Base-by-base conservation (phyloP, 257 asterid species). In the Solanum dulcamara region DNA sequence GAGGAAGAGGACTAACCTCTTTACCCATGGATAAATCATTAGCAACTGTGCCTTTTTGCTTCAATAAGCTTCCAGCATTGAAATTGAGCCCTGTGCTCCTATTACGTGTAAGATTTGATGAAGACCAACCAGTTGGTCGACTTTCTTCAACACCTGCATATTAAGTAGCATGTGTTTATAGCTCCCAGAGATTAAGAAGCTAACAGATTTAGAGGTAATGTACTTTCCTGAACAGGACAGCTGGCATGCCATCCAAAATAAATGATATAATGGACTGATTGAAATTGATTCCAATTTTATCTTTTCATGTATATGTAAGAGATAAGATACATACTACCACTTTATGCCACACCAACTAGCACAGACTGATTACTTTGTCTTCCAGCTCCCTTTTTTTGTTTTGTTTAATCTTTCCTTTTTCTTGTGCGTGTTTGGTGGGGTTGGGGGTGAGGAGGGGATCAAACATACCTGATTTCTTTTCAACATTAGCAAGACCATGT, bases 141-240 rank as follows among this genome's bases (percentile, higher is more conserved):
- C 93, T 92, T 68, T 91, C 97, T 57, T 93, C 98, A 77, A 88
- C 93, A 85, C 97, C 97, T 96, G 91, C 62, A 85, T 13, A 75
- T 81, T 48, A 88, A 84, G 83, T 17, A 35, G 22, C 44, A 37
- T 66, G 35, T 24, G 9, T 60, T 38, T 83, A n/a, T 40, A n/a
- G 11, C 57, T 13, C 57, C 22, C 32, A 77, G 74, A 28, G 22
- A 64, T 68, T 1, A 32, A 79, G 51, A 66, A 5, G 32, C 50
- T 11, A 67, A 30, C 44, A 14, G 18, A 60, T 37, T 32, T 51
- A 81, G 74, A 86, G 53, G 32, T 38, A 81, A 37, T 18, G 48
- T 40, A 51, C 48, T 44, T 33, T 55, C 55, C 62, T 42, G 55
- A 46, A 70, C 30, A 26, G 66, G 60, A 13, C 22, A 42, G 55